Evolutionary conservation across 306 rosid genomes (phyloP).

Genomic region (Rubus parviflorus): DNA sequence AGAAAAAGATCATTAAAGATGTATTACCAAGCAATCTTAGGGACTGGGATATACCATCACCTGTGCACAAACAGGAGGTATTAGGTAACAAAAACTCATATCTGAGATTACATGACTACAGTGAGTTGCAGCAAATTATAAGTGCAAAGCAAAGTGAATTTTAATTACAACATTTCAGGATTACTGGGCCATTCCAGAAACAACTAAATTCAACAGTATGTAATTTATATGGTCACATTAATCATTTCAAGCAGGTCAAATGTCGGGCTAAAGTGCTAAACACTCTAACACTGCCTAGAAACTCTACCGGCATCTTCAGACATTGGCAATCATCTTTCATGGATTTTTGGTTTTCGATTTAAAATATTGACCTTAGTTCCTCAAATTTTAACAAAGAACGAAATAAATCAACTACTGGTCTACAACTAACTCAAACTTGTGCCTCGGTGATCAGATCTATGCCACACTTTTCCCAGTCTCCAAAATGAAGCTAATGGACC

Average conservation of each 20-base stretch:
- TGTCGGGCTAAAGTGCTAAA: not conserved
- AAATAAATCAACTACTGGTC: conserved; percentile 36
- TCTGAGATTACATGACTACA: not conserved
- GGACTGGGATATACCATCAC: too few species aligned
- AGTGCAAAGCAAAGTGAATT: not conserved
- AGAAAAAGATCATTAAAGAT: too few species aligned
- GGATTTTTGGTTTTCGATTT: conserved; percentile 1
- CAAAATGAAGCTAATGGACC: conserved; percentile 5
- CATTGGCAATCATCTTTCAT: conserved; percentile 15
- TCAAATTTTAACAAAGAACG: not conserved
- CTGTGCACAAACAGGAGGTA: not conserved
- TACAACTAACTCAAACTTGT: conserved; percentile 30
- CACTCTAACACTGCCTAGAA: not conserved
- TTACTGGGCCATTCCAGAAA: too few species aligned
- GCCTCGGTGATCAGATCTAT: conserved; percentile 12
- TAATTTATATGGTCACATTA: not conserved
- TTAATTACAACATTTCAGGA: not conserved
- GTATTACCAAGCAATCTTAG: too few species aligned
- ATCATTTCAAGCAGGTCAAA: not conserved
- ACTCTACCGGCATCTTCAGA: not conserved
- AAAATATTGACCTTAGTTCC: not conserved
- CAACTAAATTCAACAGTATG: not conserved
- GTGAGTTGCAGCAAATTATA: not conserved
- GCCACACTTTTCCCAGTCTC: conserved; percentile 12
- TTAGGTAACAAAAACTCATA: not conserved